These are phyloP conservation scores for Tylopilus orsonianus DNA, from an alignment of 1,284 basidiomycete genomes.

Conservation along the genomic window DNA sequence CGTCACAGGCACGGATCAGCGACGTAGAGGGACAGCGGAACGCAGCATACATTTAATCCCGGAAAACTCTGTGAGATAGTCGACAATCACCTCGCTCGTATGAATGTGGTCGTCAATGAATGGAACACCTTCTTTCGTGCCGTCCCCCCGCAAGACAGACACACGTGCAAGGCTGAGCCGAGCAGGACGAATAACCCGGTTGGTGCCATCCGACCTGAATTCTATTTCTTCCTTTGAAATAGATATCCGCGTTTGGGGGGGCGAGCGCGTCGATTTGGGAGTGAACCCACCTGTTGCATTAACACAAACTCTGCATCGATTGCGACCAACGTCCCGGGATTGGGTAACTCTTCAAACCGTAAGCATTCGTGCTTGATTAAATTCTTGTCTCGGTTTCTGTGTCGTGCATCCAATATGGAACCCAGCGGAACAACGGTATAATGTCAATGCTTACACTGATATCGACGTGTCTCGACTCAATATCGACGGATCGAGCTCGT, in stretches of 20 bases:
- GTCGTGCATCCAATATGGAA: not conserved
- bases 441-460: constrained; percentile 60
- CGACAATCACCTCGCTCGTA: constrained; percentile 91
- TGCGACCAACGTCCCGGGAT: constrained; percentile 83
- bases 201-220: constrained; percentile 91
- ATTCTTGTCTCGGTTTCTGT: constrained; percentile 68
- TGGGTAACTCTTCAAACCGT: constrained; percentile 76
- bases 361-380: constrained; percentile 81
- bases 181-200: constrained; percentile 89
- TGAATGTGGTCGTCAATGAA: constrained; percentile 99
- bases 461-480: constrained; percentile 87
- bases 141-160: constrained; percentile 88
- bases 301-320: constrained; percentile 99
- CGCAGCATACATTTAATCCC: constrained; percentile 81
- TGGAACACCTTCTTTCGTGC: constrained; percentile 74
- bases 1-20: not conserved
- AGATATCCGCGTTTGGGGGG: not conserved
- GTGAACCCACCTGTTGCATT: constrained; percentile 76
- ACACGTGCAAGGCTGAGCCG: constrained; percentile 92
- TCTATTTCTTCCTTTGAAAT: constrained; percentile 84
- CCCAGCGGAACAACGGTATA: not conserved
- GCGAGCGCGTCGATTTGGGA: not conserved
- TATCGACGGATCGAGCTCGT: constrained; percentile 70
- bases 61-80: constrained; percentile 96
- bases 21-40: not conserved